Percentiles rank a stretch among this genome's conserved stretches.
Conservation (phyloP, 371 early-diverging fungal genomes). For the Entomophthora muscae region DNA sequence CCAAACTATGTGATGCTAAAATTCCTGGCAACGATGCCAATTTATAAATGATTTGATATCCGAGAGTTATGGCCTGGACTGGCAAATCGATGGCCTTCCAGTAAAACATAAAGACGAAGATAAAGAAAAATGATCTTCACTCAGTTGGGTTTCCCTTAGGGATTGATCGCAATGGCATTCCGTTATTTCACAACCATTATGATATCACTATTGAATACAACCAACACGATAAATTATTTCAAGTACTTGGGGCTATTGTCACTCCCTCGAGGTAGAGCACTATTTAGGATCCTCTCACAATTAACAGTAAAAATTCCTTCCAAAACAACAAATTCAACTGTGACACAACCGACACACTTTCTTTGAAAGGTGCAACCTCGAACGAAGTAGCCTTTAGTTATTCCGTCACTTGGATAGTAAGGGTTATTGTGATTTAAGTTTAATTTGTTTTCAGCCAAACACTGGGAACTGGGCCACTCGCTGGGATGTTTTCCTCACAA, state of each 20-base stretch:
- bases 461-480: constrained; percentile 88
- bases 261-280: constrained; percentile 30
- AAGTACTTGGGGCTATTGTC: constrained; percentile 82
- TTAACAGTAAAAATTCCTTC: neutral
- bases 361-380: constrained; percentile 25
- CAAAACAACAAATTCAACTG: neutral
- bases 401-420: constrained; percentile 49
- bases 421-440: too few species aligned
- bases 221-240: constrained; percentile 29
- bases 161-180: constrained; percentile 24
- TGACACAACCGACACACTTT: constrained; percentile 10
- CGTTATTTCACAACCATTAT: constrained; percentile 70
- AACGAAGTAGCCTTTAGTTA: constrained; percentile 62
- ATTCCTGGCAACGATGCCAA: constrained; percentile 52
- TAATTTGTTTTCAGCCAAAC: too few species aligned
- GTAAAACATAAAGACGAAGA: constrained; percentile 34
- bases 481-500: constrained; percentile 81
- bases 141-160: constrained; percentile 48
- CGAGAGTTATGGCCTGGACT: constrained; percentile 64
- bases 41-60: constrained; percentile 72
- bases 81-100: constrained; percentile 80
- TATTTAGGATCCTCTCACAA: neutral
- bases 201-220: constrained; percentile 59
- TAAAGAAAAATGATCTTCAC: neutral
- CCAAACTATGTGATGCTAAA: constrained; percentile 33